These are phyloP conservation scores for Penicillium vulpinum DNA, from an alignment of 2,329 filamentous ascomycete species.

Conservation along the genomic window DNA sequence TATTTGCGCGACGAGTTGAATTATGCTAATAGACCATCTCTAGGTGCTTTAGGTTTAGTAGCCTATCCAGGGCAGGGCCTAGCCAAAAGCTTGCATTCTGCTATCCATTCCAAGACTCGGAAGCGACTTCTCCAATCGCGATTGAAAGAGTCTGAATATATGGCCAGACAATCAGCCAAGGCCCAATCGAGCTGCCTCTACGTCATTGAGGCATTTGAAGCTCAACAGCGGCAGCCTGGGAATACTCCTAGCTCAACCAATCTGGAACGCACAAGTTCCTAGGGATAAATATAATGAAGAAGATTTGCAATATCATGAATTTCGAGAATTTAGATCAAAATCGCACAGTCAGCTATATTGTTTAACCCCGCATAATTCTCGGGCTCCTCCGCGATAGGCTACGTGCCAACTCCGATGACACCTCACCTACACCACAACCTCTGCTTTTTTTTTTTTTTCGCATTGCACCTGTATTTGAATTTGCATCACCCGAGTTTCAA, in stretches of 20 bases:
- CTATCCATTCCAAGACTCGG: conserved; percentile 26
- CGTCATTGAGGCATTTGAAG: conserved; percentile 13
- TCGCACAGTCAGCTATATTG: too few relatives aligned
- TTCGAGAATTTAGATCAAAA: neutral
- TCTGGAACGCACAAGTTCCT: neutral
- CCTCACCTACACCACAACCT: neutral
- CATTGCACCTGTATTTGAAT: neutral
- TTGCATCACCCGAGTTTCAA: neutral
- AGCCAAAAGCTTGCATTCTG: conserved; percentile 33
- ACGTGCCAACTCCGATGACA: neutral
- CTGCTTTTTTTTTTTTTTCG: neutral
- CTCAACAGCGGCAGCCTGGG: neutral
- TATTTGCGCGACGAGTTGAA: too few relatives aligned
- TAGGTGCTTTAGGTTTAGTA: conserved; percentile 31
- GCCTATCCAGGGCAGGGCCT: conserved; percentile 37
- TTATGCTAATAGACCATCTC: neutral
- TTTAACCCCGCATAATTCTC: neutral
- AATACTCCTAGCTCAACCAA: neutral
- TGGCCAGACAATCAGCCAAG: conserved; percentile 3
- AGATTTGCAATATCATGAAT: neutral
- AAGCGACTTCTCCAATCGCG: conserved; percentile 26
- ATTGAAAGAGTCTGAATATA: conserved; percentile 21
- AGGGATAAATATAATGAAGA: neutral
- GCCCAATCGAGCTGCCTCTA: conserved; percentile 1
- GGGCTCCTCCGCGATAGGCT: neutral